phyloP scores from a whole-genome alignment of 2,329 filamentous ascomycete genomes.

The Xylaria sp. region DNA sequence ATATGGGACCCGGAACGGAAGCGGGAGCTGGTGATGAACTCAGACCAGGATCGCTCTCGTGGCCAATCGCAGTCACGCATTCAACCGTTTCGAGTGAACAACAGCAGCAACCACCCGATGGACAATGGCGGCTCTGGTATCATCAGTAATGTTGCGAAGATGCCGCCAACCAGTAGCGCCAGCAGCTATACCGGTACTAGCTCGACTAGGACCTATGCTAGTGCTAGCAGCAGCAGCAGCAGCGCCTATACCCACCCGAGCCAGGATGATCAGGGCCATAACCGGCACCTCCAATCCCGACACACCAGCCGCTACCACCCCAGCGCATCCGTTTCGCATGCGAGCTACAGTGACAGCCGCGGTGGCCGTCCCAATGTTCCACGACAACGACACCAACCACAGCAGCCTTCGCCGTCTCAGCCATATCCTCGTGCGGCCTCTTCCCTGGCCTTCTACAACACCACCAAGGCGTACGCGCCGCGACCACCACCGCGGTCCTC shows the following conservation, averaged over 20 bases:
- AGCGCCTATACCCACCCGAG: constrained; percentile 20
- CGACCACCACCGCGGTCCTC: constrained; percentile 8
- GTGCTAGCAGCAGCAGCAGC: background rate
- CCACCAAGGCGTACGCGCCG: background rate
- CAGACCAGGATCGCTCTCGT: constrained; percentile 8
- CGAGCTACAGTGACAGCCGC: background rate
- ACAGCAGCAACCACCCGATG: background rate
- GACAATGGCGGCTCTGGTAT: background rate
- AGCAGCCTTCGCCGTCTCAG: background rate
- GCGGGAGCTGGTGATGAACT: constrained; percentile 15
- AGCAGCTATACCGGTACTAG: background rate
- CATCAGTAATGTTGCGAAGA: background rate
- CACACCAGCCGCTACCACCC: constrained; percentile 9
- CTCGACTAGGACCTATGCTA: background rate
- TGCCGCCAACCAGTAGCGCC: constrained; percentile 12
- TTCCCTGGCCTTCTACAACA: constrained; percentile 25
- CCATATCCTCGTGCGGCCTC: constrained; percentile 26
- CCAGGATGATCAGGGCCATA: constrained; percentile 16
- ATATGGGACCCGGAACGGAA: background rate
- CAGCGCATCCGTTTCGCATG: constrained; percentile 16
- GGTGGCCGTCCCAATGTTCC: constrained; percentile 12
- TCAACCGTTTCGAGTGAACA: background rate
- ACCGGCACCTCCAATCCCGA: constrained; percentile 22
- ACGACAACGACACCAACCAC: constrained; percentile 9
- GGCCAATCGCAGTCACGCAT: constrained; percentile 22